Conservation (phyloP, 495 filamentous ascomycete species). For the Hyaloscypha bicolor region DNA sequence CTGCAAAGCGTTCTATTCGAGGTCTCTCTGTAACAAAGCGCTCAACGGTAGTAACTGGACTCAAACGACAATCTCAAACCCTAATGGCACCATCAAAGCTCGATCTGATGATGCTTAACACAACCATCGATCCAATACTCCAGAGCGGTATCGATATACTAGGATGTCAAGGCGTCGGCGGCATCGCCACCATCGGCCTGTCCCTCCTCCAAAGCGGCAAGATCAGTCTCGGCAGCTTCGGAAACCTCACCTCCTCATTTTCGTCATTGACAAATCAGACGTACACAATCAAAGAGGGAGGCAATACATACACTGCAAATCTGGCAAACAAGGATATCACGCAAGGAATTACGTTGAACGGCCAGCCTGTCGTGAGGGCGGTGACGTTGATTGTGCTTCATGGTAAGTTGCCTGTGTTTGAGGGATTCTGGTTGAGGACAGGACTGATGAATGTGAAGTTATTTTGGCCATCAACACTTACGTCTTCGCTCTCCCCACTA, state of each 20-base stretch:
- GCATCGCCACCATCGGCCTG: background rate
- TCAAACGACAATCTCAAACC: background rate
- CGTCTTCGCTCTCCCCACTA: background rate
- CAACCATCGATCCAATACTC: slow-evolving; percentile 12
- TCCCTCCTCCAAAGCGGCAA: slow-evolving; percentile 3
- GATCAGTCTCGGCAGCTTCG: slow-evolving; percentile 4
- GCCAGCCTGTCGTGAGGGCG: background rate
- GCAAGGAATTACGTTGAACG: slow-evolving; percentile 8
- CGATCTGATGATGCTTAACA: slow-evolving; percentile 5
- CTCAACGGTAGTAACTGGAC: background rate
- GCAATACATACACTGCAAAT: slow-evolving; percentile 11
- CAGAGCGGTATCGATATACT: slow-evolving; percentile 3
- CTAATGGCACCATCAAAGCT: background rate
- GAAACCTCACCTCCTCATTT: slow-evolving; percentile 5
- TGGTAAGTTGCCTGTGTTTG: slow-evolving; percentile 4
- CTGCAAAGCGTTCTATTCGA: background rate
- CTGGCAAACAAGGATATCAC: background rate
- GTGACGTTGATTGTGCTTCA: slow-evolving; percentile 14
- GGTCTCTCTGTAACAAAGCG: background rate
- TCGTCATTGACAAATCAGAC: slow-evolving; percentile 12
- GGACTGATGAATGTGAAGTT: slow-evolving; percentile 1
- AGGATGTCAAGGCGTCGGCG: slow-evolving; percentile 13
- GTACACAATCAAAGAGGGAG: slow-evolving; percentile 3
- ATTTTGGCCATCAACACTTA: background rate
- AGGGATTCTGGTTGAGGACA: background rate